Conservation (phyloP, 768 basidiomycete species). For the Tricholomella constricta region DNA sequence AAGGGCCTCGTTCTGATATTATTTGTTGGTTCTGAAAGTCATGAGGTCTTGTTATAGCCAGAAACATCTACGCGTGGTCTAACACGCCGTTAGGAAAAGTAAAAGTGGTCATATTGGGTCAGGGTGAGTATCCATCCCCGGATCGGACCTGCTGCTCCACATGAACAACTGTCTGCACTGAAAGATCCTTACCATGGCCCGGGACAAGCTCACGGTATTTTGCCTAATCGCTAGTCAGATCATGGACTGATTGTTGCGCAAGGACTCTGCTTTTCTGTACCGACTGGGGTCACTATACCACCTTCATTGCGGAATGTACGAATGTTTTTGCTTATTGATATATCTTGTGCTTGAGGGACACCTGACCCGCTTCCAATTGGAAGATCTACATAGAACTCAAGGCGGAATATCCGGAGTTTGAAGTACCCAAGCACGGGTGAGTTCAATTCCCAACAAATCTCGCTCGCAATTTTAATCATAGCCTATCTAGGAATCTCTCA, state of each 20-base stretch:
- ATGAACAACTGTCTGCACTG: slow-evolving; percentile 5
- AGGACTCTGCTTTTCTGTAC: slow-evolving; percentile 94
- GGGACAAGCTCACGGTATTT: slow-evolving; percentile 83
- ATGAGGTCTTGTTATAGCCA: slow-evolving; percentile 41
- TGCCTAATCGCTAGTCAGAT: background rate
- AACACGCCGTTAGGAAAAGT: slow-evolving; percentile 83
- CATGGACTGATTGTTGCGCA: slow-evolving; percentile 16
- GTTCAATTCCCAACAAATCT: slow-evolving; percentile 24
- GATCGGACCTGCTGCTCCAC: slow-evolving; percentile 12
- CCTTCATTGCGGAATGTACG: slow-evolving; percentile 83
- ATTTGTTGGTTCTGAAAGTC: slow-evolving; percentile 2
- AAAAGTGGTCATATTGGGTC: slow-evolving; percentile 86
- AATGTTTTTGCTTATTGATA: background rate
- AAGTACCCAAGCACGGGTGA: slow-evolving; percentile 81
- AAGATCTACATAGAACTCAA: slow-evolving; percentile 90
- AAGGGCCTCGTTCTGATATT: slow-evolving; percentile 27
- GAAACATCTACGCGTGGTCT: slow-evolving; percentile 91
- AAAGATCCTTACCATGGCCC: slow-evolving; percentile 83
- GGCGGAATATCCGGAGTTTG: slow-evolving; percentile 79
- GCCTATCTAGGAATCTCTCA: slow-evolving; percentile 64
- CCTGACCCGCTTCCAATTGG: slow-evolving; percentile 15
- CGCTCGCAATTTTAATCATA: background rate
- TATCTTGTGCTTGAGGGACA: background rate
- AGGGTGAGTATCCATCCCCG: slow-evolving; percentile 36
- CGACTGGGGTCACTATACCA: slow-evolving; percentile 69